Evolutionary conservation across 805 yeast species (phyloP).

Genomic region (Dipodascus albidus): DNA sequence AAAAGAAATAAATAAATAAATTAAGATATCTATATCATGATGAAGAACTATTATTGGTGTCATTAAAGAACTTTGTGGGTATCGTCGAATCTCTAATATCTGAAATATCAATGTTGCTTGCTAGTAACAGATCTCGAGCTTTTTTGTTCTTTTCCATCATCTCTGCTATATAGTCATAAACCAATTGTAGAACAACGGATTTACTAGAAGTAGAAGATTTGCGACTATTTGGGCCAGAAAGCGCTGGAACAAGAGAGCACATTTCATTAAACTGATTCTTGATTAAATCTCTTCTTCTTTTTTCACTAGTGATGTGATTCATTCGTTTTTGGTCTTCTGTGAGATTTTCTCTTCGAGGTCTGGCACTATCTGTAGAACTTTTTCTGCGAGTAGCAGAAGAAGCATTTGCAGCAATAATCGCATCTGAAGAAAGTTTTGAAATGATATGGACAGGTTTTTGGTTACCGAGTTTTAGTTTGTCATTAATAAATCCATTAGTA

Average conservation of each 20-base stretch:
- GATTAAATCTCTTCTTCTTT: slow-evolving; percentile 30
- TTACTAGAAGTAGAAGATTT: slow-evolving; percentile 13
- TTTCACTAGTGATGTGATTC: slow-evolving; percentile 30
- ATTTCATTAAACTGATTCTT: slow-evolving; percentile 27
- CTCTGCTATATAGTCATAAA: slow-evolving; percentile 17
- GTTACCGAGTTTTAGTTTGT: too few relatives aligned
- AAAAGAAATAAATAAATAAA: not conserved
- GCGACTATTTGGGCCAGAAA: slow-evolving; percentile 7
- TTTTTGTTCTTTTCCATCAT: slow-evolving; percentile 18
- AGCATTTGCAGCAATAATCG: not conserved
- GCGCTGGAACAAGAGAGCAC: slow-evolving; percentile 26
- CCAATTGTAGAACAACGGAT: slow-evolving; percentile 18
- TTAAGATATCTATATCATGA: not conserved
- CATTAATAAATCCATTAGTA: not conserved
- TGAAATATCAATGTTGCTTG: slow-evolving; percentile 13
- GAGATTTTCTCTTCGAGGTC: not conserved
- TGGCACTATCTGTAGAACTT: not conserved
- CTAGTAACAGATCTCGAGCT: slow-evolving; percentile 14
- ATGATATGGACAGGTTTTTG: not conserved
- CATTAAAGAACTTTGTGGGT: not conserved
- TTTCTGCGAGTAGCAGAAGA: not conserved
- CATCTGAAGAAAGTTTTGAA: not conserved
- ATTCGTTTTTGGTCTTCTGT: slow-evolving; percentile 27
- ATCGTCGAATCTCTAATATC: slow-evolving; percentile 9
- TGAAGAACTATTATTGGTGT: not conserved